Percentiles rank a stretch among this genome's conserved stretches.
These are phyloP conservation scores for Didymella sp. DNA, from an alignment of 2,329 filamentous ascomycete species.

Conservation along the genomic window DNA sequence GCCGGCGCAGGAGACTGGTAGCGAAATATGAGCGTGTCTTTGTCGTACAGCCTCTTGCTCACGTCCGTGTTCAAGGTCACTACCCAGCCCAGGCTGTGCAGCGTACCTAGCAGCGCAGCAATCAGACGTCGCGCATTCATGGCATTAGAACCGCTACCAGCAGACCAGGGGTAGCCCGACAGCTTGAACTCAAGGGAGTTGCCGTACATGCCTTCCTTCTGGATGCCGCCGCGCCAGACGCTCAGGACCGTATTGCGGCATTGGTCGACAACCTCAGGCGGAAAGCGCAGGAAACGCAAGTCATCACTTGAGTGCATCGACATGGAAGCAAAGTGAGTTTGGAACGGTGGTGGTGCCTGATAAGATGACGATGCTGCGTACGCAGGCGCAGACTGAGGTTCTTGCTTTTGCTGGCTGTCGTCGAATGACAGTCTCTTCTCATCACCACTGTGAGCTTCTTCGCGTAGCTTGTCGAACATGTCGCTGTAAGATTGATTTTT, in stretches of 20 bases:
- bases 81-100: slow-evolving; percentile 51
- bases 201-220: slow-evolving; percentile 42
- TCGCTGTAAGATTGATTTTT: not conserved
- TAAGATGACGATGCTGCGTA: slow-evolving; percentile 21
- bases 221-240: slow-evolving; percentile 43
- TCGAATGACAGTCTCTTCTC: slow-evolving; percentile 21
- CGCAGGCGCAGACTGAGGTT: slow-evolving; percentile 13
- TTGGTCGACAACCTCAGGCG: slow-evolving; percentile 32
- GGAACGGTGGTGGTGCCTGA: slow-evolving; percentile 21
- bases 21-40: slow-evolving; percentile 51
- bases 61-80: slow-evolving; percentile 48
- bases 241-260: slow-evolving; percentile 35
- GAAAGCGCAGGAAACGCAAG: slow-evolving; percentile 50
- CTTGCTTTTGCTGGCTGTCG: slow-evolving; percentile 3
- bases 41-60: slow-evolving; percentile 42
- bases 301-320: slow-evolving; percentile 34
- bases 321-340: slow-evolving; percentile 34
- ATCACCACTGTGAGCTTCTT: slow-evolving; percentile 19
- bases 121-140: slow-evolving; percentile 45
- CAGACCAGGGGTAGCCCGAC: slow-evolving; percentile 47
- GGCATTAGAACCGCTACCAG: slow-evolving; percentile 33
- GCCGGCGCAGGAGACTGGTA: slow-evolving; percentile 46
- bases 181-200: slow-evolving; percentile 50
- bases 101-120: slow-evolving; percentile 39
- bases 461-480: slow-evolving; percentile 27